phyloP scores from a whole-genome alignment of 192 early-diverging fungal genomes.

The Backusella australiensis region DNA sequence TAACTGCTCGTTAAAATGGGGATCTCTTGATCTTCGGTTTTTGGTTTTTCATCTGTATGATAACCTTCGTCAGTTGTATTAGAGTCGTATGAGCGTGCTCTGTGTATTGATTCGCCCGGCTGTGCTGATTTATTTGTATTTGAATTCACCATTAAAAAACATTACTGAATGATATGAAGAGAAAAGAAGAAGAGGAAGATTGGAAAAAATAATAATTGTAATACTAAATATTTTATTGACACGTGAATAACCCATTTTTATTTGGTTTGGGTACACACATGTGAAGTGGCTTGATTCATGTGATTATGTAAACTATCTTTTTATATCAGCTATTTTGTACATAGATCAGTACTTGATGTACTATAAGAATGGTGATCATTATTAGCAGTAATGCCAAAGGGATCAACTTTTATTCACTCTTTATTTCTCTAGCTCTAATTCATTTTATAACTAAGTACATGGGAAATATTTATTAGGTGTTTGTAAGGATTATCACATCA shows the following conservation, averaged over 20 bases:
- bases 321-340: too few relatives aligned
- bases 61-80: not conserved
- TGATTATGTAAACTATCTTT: not conserved
- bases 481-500: too few relatives aligned
- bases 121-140: not conserved
- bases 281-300: conserved; percentile 4
- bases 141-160: not conserved
- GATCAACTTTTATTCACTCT: too few relatives aligned
- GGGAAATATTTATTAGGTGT: too few relatives aligned
- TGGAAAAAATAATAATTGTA: not conserved
- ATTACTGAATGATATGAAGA: not conserved
- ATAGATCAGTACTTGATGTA: too few relatives aligned
- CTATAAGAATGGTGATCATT: too few relatives aligned
- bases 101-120: not conserved
- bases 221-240: not conserved
- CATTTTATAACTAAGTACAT: too few relatives aligned
- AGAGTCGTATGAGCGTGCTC: not conserved
- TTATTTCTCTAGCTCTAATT: too few relatives aligned
- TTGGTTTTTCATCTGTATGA: not conserved
- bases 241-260: conserved; percentile 4
- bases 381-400: too few relatives aligned
- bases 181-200: not conserved
- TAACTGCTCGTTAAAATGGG: not conserved
- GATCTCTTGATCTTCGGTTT: conserved; percentile 1
- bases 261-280: not conserved